Evolutionary conservation across 495 filamentous ascomycete species (phyloP), one percentile per base, ranked within the genome.

Genomic region (Penicillium cinerascens): DNA sequence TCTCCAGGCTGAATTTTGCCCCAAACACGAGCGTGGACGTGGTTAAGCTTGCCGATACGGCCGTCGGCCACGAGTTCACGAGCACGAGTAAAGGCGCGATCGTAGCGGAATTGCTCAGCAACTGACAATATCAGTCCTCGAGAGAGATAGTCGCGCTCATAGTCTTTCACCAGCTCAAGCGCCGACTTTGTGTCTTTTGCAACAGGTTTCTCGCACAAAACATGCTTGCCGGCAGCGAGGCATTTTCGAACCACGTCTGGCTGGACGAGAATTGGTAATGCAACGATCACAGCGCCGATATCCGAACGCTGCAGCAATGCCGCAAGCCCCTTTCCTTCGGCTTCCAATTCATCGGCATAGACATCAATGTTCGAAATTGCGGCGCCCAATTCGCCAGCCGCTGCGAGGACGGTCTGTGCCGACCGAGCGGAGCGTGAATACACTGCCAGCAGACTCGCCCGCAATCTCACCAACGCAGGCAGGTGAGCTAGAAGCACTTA

Each of bases 201-300:
- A 22, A 88, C 74, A 22, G 87, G 87, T 61, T 90, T 91, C 64
- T 91, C 87, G 9, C 81, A 81, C 0, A 89, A 67, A 9, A 89
- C 87, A 63, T 87, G 84, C 55, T 90, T 90, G 23, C 83, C 82
- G 4, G 84, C 83, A 1, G 65, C 54, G 6, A 90, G 71, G 4
- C 83, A 60, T 9, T 42, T 27, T 10, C 48, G 47, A n/a, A 65
- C 46, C 17, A 47, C 57, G 13, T 25, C 39, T 22, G 48, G 43
- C 40, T 63, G 55, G 9, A 41, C 36, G n/a, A 40, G 43, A 27
- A 65, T 65, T 2, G 44, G 43, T 18, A 59, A 49, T 29, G 26
- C 26, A 29, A 29, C 26, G 5, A 29, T 29, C 4, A 29, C 26
- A 5, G 26, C 26, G 1, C 26, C 26, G 11, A 29, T 29, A 1